phyloP scores from a whole-genome alignment of 768 basidiomycete species.

The Psilocybe azurescens region DNA sequence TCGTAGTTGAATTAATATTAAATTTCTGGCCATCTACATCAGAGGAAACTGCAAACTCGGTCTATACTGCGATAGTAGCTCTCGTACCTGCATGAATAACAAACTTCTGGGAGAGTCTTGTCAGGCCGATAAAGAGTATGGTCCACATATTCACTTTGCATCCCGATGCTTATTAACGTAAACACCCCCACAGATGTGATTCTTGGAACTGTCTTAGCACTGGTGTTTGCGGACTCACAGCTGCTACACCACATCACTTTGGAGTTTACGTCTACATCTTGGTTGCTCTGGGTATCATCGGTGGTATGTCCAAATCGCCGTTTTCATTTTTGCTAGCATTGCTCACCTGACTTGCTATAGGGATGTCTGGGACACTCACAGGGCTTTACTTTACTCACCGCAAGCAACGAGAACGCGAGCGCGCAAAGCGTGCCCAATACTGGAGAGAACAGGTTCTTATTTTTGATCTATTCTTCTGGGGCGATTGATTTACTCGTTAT shows the following conservation, averaged over 20 bases:
- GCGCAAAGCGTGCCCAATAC: conserved; percentile 85
- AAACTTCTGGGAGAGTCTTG: conserved; percentile 67
- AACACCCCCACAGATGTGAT: conserved; percentile 54
- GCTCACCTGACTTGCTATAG: conserved; percentile 38
- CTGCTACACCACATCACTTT: conserved; percentile 67
- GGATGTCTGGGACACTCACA: conserved; percentile 74
- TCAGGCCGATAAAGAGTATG: conserved; percentile 54
- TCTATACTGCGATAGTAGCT: conserved; percentile 74
- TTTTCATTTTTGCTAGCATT: background rate
- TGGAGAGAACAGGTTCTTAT: conserved; percentile 83
- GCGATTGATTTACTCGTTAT: background rate
- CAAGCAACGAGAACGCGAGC: conserved; percentile 74
- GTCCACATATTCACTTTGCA: conserved; percentile 3
- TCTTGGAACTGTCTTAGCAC: conserved; percentile 74
- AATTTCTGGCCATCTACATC: background rate
- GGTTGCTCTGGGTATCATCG: conserved; percentile 73
- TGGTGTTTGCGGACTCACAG: conserved; percentile 65
- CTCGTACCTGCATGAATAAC: conserved; percentile 59
- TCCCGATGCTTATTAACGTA: background rate
- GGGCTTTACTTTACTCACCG: conserved; percentile 75
- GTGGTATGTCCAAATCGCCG: conserved; percentile 50
- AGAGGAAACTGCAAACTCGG: conserved; percentile 79
- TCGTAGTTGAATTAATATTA: background rate
- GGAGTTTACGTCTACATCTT: conserved; percentile 73
- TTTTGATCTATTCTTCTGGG: background rate